phyloP scores from a whole-genome alignment of 495 filamentous ascomycete species.

The Penicillium canescens region DNA sequence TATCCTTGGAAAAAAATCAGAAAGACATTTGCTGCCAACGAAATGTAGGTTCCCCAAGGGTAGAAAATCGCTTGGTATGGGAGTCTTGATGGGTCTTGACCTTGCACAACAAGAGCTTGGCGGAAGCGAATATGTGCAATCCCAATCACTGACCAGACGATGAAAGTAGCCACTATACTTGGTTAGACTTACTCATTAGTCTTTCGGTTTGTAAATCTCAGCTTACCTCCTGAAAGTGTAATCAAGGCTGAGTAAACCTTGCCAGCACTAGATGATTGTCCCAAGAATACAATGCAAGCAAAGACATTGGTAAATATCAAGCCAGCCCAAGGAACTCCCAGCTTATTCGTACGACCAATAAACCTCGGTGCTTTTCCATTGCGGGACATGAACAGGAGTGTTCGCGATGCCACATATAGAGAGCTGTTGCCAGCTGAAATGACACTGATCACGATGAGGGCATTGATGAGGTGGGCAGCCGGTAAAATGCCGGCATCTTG shows the following conservation, averaged over 20 bases:
- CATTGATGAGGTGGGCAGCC: slow-evolving; percentile 69
- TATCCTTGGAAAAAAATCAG: slow-evolving; percentile 67
- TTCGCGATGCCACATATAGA: slow-evolving; percentile 67
- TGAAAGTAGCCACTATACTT: slow-evolving; percentile 58
- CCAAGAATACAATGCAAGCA: slow-evolving; percentile 68
- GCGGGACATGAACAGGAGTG: slow-evolving; percentile 66
- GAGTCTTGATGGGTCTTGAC: slow-evolving; percentile 49
- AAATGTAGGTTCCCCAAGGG: slow-evolving; percentile 63
- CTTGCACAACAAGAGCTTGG: slow-evolving; percentile 55
- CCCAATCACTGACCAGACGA: slow-evolving; percentile 67
- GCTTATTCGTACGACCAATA: slow-evolving; percentile 61
- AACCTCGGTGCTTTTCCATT: slow-evolving; percentile 64
- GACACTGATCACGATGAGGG: slow-evolving; percentile 67
- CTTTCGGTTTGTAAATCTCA: background rate
- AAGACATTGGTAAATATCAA: slow-evolving; percentile 63
- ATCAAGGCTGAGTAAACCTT: slow-evolving; percentile 48
- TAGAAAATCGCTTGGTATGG: slow-evolving; percentile 61
- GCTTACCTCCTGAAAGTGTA: slow-evolving; percentile 44
- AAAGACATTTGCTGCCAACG: slow-evolving; percentile 60
- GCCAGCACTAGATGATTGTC: slow-evolving; percentile 58
- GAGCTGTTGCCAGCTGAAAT: slow-evolving; percentile 70
- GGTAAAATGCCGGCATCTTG: slow-evolving; percentile 66
- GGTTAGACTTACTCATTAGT: slow-evolving; percentile 32
- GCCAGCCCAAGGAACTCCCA: slow-evolving; percentile 65
- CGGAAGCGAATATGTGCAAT: slow-evolving; percentile 71